A percentile compares a stretch with the other conserved stretches of the same genome.
phyloP scores from a whole-genome alignment of 306 rosid species.

The Glycine latifolia region DNA sequence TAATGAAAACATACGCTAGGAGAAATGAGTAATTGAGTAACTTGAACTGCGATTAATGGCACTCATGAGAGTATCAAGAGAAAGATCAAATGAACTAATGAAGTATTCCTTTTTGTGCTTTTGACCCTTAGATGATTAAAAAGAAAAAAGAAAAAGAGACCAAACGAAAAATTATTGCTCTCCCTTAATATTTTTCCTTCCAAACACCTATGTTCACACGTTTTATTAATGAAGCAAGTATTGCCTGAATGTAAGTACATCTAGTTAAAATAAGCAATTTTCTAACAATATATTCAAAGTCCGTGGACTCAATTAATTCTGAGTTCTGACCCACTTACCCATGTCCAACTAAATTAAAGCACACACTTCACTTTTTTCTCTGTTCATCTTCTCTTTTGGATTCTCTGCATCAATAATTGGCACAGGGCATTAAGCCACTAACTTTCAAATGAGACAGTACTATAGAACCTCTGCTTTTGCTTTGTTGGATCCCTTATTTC shows the following conservation, averaged over 20 bases:
- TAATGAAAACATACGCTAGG: too few species aligned
- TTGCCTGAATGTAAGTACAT: neutral
- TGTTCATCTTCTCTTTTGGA: too few species aligned
- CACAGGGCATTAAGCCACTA: neutral
- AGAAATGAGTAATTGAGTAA: too few species aligned
- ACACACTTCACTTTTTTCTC: neutral
- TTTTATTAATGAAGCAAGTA: neutral
- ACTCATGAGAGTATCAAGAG: too few species aligned
- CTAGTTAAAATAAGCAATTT: neutral
- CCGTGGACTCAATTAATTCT: too few species aligned
- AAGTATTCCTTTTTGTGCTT: too few species aligned
- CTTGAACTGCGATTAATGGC: too few species aligned
- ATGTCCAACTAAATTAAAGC: neutral
- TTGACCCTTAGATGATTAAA: too few species aligned
- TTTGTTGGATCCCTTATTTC: conserved; percentile 18
- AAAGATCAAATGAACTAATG: too few species aligned
- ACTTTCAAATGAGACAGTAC: conserved; percentile 27
- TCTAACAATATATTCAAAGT: neutral
- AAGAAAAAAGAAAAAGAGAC: too few species aligned
- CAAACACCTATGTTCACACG: neutral
- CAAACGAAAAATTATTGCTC: neutral
- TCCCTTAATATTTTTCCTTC: neutral
- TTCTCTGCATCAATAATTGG: neutral
- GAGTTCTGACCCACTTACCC: neutral
- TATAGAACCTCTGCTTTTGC: conserved; percentile 20